These are phyloP conservation scores for Alnus glutinosa DNA, from an alignment of 306 rosid species.

Conservation along the genomic window DNA sequence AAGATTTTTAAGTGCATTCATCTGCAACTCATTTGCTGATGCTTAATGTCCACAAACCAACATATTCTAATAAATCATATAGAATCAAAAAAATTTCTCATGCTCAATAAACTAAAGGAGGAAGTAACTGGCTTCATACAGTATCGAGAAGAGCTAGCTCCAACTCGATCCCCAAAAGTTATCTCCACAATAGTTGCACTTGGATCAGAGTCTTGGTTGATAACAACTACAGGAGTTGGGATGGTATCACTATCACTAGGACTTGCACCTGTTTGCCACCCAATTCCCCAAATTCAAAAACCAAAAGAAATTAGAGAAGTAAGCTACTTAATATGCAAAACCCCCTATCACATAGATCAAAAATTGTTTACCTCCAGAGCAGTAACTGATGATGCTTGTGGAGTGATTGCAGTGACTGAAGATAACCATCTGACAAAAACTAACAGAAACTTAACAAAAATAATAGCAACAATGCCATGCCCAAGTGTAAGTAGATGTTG, in stretches of 20 bases:
- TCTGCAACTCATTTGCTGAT: constrained; percentile 55
- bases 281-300: constrained; percentile 25
- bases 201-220: constrained; percentile 87
- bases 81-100: neutral
- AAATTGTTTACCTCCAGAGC: constrained; percentile 63
- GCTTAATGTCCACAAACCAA: constrained; percentile 15
- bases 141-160: constrained; percentile 92
- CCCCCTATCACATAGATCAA: constrained; percentile 17
- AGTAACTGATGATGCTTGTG: constrained; percentile 66
- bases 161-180: constrained; percentile 92
- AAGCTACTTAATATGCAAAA: constrained; percentile 27
- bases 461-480: constrained; percentile 27
- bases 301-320: constrained; percentile 23
- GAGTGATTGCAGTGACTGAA: constrained; percentile 44
- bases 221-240: constrained; percentile 77
- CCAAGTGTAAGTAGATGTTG: too few relatives aligned
- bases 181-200: constrained; percentile 88
- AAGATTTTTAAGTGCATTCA: constrained; percentile 78
- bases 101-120: neutral
- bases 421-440: constrained; percentile 56
- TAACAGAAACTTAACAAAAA: constrained; percentile 35
- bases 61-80: neutral
- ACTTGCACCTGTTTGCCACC: constrained; percentile 55
- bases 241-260: constrained; percentile 49
- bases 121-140: constrained; percentile 41